Evolutionary conservation across 805 yeast species (phyloP).

Genomic region (Zygoascus flipseniorum): DNA sequence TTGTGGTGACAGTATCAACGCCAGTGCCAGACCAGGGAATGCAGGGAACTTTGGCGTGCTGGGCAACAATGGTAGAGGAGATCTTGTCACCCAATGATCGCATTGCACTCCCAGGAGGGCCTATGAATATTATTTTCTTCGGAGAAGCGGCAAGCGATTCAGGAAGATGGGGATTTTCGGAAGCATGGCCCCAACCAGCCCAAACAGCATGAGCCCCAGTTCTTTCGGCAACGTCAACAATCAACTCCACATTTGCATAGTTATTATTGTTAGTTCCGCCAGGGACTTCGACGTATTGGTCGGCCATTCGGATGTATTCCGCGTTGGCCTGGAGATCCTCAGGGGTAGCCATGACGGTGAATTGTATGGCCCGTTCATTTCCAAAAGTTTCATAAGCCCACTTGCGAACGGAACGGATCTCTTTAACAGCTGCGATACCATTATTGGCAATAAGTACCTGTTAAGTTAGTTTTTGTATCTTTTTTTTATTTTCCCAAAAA

Average conservation of each 20-base stretch:
- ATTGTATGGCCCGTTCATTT: conserved; percentile 85
- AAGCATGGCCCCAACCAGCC: conserved; percentile 99
- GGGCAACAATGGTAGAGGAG: conserved; percentile 96
- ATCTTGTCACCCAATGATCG: conserved; percentile 98
- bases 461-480: not conserved
- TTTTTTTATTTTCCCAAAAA: too few relatives aligned
- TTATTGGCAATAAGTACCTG: conserved; percentile 86
- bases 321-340: conserved; percentile 96
- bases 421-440: conserved; percentile 99
- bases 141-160: conserved; percentile 91
- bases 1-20: conserved; percentile 70
- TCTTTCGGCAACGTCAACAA: conserved; percentile 96
- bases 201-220: conserved; percentile 96
- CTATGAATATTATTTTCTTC: conserved; percentile 84
- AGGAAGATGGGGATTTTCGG: conserved; percentile 95
- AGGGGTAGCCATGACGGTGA: conserved; percentile 99
- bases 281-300: conserved; percentile 95
- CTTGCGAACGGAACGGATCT: conserved; percentile 92
- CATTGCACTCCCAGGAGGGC: conserved; percentile 99
- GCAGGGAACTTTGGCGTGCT: conserved; percentile 96
- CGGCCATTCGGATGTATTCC: conserved; percentile 98
- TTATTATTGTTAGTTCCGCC: conserved; percentile 99
- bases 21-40: conserved; percentile 99
- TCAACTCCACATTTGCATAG: conserved; percentile 94
- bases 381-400: conserved; percentile 99